Evolutionary conservation across 2,329 filamentous ascomycete species (phyloP), one percentile per base, ranked within the genome.

Genomic region (Talaromyces islandicus): DNA sequence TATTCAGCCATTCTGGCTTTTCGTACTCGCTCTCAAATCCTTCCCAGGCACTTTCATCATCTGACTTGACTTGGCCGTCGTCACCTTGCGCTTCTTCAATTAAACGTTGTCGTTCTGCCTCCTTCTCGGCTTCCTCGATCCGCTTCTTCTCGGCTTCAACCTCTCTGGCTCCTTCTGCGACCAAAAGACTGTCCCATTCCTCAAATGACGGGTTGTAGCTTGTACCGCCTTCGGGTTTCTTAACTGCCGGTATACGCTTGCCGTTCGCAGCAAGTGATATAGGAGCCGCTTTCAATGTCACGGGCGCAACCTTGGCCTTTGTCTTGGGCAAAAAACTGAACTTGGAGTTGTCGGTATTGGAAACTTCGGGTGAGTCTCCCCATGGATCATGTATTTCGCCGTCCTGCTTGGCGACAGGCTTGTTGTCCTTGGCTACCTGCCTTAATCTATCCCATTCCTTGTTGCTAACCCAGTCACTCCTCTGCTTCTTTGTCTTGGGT

Each of bases 31-130:
- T 96, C 77, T 96, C 88, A 65, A 91, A 86, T 0, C 90, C 90
- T 73, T 92, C 93, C 91, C 92, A 97, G 14, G 90, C 92, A 53
- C 90, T 94, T 71, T 96, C 92, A 68, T 93, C 90, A 62, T 95
- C 91, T 80, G 85, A 93, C 72, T 86, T 85, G 63, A 85, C 83
- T 69, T 90, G 87, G 0, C 87, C 88, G 17, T 90, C 89, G 55
- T 92, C 88, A 2, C 89, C 87, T 66, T 89, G 85, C 2, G 88
- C 90, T 10, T 88, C 92, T 48, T 85, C 58, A 0, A 87, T 84
- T 19, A 89, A 85, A 68, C 91, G 90, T 65, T 84, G 78, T 68
- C 83, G 87, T 64, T 88, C 77, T 30, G 82, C 81, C 60, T 92
- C 90, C 10, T 84, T 85, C 64, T 87, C 84, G 62, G 87, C 85